phyloP scores from a whole-genome alignment of 2,329 filamentous ascomycete species.

The Ceratocystis harringtonii region DNA sequence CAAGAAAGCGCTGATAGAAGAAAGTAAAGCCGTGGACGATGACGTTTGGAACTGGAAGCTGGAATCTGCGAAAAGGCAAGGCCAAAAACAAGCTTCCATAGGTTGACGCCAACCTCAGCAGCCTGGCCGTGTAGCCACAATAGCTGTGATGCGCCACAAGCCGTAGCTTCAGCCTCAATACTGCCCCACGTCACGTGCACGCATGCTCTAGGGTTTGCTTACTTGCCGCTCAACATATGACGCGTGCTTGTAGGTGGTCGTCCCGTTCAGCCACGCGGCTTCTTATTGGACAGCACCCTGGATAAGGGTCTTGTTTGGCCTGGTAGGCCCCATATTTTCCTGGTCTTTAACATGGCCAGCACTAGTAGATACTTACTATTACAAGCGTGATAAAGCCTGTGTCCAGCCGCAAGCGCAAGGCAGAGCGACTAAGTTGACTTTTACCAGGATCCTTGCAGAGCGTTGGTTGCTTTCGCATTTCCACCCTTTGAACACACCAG shows the following conservation, averaged over 20 bases:
- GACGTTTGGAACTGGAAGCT: constrained; percentile 10
- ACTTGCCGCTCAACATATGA: background rate
- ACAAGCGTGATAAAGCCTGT: constrained; percentile 1
- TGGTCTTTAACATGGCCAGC: background rate
- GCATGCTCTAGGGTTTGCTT: background rate
- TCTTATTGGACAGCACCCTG: background rate
- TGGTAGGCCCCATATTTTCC: constrained; percentile 1
- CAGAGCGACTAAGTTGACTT: constrained; percentile 5
- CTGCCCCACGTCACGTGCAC: background rate
- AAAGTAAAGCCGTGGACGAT: constrained; percentile 1
- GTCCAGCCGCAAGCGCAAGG: constrained; percentile 13
- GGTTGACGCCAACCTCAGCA: constrained; percentile 17
- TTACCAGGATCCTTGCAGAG: background rate
- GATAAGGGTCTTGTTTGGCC: background rate
- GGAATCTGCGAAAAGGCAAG: background rate
- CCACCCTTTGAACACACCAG: background rate
- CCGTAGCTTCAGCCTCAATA: constrained; percentile 17
- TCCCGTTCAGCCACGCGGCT: constrained; percentile 3
- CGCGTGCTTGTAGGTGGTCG: background rate
- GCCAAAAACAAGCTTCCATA: constrained; percentile 2
- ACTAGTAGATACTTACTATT: too few species aligned
- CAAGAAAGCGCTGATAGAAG: background rate
- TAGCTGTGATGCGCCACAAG: constrained; percentile 25
- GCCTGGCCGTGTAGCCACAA: constrained; percentile 15
- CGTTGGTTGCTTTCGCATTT: background rate